A percentile compares a stretch with the other conserved stretches of the same genome.
These are phyloP conservation scores for Letharia columbiana DNA, from an alignment of 495 filamentous ascomycete genomes.

Conservation along the genomic window DNA sequence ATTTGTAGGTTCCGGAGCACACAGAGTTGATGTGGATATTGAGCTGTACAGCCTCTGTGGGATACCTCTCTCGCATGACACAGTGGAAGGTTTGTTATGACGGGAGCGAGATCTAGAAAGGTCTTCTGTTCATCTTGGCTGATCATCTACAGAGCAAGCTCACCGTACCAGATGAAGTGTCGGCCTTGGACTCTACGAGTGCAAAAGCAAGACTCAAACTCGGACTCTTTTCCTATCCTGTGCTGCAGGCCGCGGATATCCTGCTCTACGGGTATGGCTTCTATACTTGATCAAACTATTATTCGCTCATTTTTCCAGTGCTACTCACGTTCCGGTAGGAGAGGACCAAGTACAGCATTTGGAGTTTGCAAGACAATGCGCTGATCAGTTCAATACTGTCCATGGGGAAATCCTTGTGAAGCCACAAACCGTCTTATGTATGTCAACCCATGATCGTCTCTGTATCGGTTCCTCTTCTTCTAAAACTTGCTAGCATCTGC, in stretches of 20 bases:
- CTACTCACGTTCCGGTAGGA: constrained; percentile 93
- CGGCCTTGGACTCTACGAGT: constrained; percentile 39
- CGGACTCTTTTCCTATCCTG: constrained; percentile 93
- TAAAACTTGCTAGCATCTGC: constrained; percentile 48
- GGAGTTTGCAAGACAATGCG: constrained; percentile 80
- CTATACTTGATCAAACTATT: not conserved
- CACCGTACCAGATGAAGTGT: constrained; percentile 45
- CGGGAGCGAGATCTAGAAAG: not conserved
- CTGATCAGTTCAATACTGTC: constrained; percentile 70
- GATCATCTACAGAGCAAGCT: constrained; percentile 56
- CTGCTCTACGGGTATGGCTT: constrained; percentile 62
- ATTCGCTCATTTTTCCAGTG: constrained; percentile 35
- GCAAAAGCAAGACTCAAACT: constrained; percentile 59
- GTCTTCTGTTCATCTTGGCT: constrained; percentile 9
- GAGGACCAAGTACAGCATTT: constrained; percentile 90
- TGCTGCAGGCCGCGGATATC: constrained; percentile 92
- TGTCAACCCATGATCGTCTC: constrained; percentile 23
- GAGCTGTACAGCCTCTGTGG: constrained; percentile 78
- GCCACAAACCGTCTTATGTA: constrained; percentile 73
- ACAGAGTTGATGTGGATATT: constrained; percentile 93
- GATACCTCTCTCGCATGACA: constrained; percentile 88
- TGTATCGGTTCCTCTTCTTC: not conserved
- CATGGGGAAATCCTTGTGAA: constrained; percentile 54
- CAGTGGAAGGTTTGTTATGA: constrained; percentile 76
- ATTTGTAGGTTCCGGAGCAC: constrained; percentile 62